These are phyloP conservation scores for Cyclotella baltica DNA, from an alignment of 108 stramenopile genomes.

Conservation along the genomic window DNA sequence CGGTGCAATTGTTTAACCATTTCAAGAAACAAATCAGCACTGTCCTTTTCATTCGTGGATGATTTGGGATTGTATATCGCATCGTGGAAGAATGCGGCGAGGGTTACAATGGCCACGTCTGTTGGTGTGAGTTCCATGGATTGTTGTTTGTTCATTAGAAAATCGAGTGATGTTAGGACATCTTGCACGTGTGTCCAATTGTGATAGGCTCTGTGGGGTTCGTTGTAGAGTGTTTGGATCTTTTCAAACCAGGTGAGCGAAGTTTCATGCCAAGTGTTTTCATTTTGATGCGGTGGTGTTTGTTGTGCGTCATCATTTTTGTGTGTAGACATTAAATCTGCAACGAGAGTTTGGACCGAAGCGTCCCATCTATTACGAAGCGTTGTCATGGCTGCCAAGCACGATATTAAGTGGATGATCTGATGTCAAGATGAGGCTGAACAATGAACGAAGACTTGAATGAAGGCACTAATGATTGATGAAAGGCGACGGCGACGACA, in stretches of 20 bases:
- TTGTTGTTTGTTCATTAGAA: conserved; percentile 30
- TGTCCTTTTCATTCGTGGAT: conserved; percentile 77
- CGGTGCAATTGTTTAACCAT: conserved; percentile 49
- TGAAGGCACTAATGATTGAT: too few species aligned
- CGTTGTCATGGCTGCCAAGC: too few species aligned
- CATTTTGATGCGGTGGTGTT: too few species aligned
- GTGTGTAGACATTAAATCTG: too few species aligned
- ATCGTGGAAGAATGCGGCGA: conserved; percentile 89
- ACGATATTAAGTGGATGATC: too few species aligned
- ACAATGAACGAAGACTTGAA: too few species aligned
- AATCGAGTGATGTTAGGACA: conserved; percentile 62
- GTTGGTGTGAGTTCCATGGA: not conserved
- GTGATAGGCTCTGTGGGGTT: conserved; percentile 75
- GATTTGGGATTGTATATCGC: conserved; percentile 81
- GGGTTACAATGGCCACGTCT: conserved; percentile 41
- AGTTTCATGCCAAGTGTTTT: too few species aligned
- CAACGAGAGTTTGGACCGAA: too few species aligned
- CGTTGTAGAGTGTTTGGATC: conserved; percentile 56
- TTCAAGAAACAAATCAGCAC: conserved; percentile 71
- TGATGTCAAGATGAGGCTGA: too few species aligned
- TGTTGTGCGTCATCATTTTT: too few species aligned
- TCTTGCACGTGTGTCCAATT: conserved; percentile 79
- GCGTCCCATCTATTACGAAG: too few species aligned
- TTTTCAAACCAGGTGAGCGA: conserved; percentile 65
- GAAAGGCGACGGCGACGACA: too few species aligned